Percentiles rank a stretch among this genome's conserved stretches.
These are phyloP conservation scores for Stipa capillata DNA, from an alignment of 176 grass and related monocot genomes.

Conservation along the genomic window DNA sequence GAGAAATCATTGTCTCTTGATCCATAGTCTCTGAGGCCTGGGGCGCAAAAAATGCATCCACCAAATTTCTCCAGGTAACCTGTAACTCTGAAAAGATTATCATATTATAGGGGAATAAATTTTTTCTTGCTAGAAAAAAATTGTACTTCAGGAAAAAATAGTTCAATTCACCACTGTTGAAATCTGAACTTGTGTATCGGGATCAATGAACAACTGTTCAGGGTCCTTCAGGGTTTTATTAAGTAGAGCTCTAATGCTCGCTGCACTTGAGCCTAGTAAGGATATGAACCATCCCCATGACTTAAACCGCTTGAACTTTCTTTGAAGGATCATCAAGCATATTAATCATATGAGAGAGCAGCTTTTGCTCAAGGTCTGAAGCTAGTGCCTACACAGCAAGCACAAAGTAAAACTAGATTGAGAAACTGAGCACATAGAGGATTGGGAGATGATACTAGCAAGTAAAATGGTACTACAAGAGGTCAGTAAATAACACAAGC, in stretches of 20 bases:
- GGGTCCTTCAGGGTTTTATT: conserved; percentile 83
- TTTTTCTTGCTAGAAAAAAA: background rate
- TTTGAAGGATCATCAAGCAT: conserved; percentile 52
- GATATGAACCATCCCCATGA: conserved; percentile 87
- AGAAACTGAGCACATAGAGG: background rate
- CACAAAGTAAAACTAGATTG: conserved; percentile 9
- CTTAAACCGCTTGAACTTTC: conserved; percentile 62
- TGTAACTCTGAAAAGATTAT: conserved; percentile 29
- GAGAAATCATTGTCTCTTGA: background rate
- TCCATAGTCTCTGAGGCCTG: conserved; percentile 11
- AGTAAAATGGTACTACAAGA: background rate
- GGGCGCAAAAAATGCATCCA: conserved; percentile 59
- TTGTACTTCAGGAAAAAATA: background rate
- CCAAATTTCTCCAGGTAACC: conserved; percentile 82
- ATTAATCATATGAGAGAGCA: conserved; percentile 46
- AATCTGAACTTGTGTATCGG: conserved; percentile 65
- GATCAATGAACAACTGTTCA: conserved; percentile 57
- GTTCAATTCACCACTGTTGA: conserved; percentile 48
- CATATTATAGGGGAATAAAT: conserved; percentile 8
- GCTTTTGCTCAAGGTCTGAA: conserved; percentile 55
- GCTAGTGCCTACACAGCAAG: conserved; percentile 31
- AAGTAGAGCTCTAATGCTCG: conserved; percentile 50
- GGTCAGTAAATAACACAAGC: background rate
- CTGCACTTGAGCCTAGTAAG: conserved; percentile 47
- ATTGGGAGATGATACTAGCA: background rate